These are phyloP conservation scores for Elsinoe batatas DNA, from an alignment of 2,329 filamentous ascomycete species.

Conservation along the genomic window DNA sequence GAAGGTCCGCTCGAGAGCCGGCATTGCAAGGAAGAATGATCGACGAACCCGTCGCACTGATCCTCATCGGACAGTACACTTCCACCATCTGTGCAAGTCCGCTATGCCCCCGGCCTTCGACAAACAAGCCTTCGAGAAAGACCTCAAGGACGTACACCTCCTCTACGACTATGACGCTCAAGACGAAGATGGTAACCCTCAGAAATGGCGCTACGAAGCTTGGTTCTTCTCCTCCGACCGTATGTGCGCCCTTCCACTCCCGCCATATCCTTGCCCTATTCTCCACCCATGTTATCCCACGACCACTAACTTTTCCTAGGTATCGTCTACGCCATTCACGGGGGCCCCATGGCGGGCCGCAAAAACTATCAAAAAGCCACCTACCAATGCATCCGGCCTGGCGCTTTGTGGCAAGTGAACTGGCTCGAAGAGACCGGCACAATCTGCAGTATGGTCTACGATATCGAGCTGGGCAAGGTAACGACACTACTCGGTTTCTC, in stretches of 20 bases:
- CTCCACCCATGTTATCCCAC: no score
- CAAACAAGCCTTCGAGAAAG: constrained; percentile 35
- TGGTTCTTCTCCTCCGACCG: constrained; percentile 47
- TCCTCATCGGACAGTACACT: not conserved
- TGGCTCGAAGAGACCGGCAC: constrained; percentile 54
- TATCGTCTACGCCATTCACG: constrained; percentile 50
- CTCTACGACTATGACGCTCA: constrained; percentile 49
- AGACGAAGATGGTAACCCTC: constrained; percentile 39
- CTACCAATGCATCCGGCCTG: constrained; percentile 49
- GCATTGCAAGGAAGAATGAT: no score
- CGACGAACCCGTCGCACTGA: not conserved
- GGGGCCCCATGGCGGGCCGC: constrained; percentile 49
- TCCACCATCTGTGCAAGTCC: not conserved
- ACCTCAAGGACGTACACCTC: constrained; percentile 45
- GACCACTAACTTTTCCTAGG: constrained; percentile 22
- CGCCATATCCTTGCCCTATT: constrained; percentile 7
- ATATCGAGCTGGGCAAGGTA: constrained; percentile 41
- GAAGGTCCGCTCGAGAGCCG: no score
- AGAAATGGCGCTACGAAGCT: constrained; percentile 53
- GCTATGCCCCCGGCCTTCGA: not conserved
- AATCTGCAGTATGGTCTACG: constrained; percentile 46
- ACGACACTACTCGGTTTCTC: constrained; percentile 47
- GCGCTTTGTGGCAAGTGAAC: constrained; percentile 51
- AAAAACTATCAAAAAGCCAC: constrained; percentile 45
- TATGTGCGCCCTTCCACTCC: not conserved